phyloP scores from a whole-genome alignment of 768 basidiomycete genomes.

The Tricholoma sp. region DNA sequence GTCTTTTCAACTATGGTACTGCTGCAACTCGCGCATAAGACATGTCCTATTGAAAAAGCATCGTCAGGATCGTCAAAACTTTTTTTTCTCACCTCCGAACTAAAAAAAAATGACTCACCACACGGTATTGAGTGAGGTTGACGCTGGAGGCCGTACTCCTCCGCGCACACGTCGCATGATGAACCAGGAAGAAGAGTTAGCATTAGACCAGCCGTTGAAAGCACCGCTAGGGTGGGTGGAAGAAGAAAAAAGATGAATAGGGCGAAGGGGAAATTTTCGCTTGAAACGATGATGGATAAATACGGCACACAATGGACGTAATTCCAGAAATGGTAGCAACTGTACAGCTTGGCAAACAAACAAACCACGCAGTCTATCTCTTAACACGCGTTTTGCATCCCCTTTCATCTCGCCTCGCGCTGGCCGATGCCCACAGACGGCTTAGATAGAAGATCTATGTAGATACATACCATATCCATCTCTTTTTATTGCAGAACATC shows the following conservation, averaged over 20 bases:
- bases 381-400: conserved; percentile 19
- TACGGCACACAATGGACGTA: conserved; percentile 34
- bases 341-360: conserved; percentile 19
- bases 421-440: conserved; percentile 7
- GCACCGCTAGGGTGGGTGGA: conserved; percentile 35
- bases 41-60: conserved; percentile 52
- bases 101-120: conserved; percentile 43
- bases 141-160: conserved; percentile 73
- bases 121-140: conserved; percentile 79
- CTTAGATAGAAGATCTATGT: conserved; percentile 6
- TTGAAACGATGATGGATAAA: conserved; percentile 43
- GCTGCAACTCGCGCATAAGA: conserved; percentile 74
- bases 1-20: conserved; percentile 81
- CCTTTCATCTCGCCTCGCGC: conserved; percentile 5
- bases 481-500: background rate
- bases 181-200: conserved; percentile 79
- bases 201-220: conserved; percentile 52
- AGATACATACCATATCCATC: conserved; percentile 8
- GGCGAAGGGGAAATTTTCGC: conserved; percentile 43
- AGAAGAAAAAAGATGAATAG: conserved; percentile 32
- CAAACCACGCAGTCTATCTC: conserved; percentile 17
- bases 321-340: conserved; percentile 24
- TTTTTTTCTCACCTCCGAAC: conserved; percentile 9
- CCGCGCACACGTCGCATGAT: conserved; percentile 86
- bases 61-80: background rate